A percentile compares a stretch with the other conserved stretches of the same genome.
Evolutionary conservation across 495 filamentous ascomycete genomes (phyloP).

Genomic region (Lentithecium fluviatile): DNA sequence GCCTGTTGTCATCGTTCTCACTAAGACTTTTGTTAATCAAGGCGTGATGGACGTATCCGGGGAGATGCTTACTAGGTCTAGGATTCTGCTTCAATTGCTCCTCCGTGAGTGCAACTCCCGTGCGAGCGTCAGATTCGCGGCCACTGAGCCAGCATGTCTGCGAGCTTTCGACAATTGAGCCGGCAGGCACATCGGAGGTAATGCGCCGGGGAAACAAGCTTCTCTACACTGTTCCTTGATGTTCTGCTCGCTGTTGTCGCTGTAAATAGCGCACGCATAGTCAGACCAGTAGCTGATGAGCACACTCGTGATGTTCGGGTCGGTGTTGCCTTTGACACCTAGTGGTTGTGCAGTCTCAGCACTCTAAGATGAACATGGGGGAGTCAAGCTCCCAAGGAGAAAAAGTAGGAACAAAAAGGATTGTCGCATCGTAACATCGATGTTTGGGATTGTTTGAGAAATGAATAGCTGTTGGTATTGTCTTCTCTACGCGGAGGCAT

Average conservation of each 20-base stretch:
- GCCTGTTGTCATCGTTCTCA: constrained; percentile 9
- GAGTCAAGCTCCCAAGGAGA: constrained; percentile 9
- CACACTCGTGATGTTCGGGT: constrained; percentile 6
- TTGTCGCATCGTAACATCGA: constrained; percentile 2
- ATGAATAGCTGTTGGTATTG: not conserved
- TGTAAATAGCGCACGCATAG: not conserved
- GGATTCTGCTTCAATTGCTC: not conserved
- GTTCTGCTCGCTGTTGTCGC: constrained; percentile 8
- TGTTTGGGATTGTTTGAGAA: not conserved
- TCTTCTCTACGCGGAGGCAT: not conserved
- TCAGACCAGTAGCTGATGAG: constrained; percentile 9
- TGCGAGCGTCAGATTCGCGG: not conserved
- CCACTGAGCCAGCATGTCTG: constrained; percentile 18
- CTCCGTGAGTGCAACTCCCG: not conserved
- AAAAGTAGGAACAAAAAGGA: constrained; percentile 8
- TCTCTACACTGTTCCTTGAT: constrained; percentile 12
- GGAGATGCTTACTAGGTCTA: not conserved
- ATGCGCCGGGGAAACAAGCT: constrained; percentile 11
- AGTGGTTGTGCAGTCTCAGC: not conserved
- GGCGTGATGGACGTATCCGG: not conserved
- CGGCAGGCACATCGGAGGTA: constrained; percentile 6
- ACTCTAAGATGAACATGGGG: not conserved
- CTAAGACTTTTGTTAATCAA: not conserved
- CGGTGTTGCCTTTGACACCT: not conserved
- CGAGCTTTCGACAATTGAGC: constrained; percentile 3